Conservation (phyloP, 225 moss, liverwort and hornwort species). For the Polytrichum formosum region DNA sequence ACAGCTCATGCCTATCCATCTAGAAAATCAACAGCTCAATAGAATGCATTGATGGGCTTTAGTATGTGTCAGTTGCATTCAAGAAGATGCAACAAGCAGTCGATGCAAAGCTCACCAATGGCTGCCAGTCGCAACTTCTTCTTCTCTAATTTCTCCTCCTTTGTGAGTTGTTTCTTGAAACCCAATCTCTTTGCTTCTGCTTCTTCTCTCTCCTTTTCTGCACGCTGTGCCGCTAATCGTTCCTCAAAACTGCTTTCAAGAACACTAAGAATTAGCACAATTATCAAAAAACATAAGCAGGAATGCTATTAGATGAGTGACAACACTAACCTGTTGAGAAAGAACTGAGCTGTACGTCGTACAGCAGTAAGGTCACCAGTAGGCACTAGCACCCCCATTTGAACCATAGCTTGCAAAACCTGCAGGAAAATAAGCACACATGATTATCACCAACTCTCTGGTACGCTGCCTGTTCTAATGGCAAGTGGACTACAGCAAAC, state of each 20-base stretch:
- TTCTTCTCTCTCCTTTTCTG: conserved; percentile 74
- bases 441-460: no score
- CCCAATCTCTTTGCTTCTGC: conserved; percentile 67
- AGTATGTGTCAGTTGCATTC: background rate
- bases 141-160: conserved; percentile 77
- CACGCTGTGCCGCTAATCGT: conserved; percentile 75
- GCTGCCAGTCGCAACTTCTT: conserved; percentile 91
- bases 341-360: conserved; percentile 89
- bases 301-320: background rate
- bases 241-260: conserved; percentile 79
- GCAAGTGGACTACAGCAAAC: no score
- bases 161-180: conserved; percentile 67
- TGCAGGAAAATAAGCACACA: conserved; percentile 17
- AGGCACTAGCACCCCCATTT: conserved; percentile 98
- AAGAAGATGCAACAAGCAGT: background rate
- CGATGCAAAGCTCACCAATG: conserved; percentile 55
- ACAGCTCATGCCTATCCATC: no score
- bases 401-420: conserved; percentile 98
- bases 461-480: no score
- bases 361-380: conserved; percentile 94
- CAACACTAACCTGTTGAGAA: conserved; percentile 68
- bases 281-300: background rate
- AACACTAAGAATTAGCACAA: background rate
- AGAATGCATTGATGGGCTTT: no score
- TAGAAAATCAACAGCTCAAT: no score